Base-by-base conservation (phyloP, 768 basidiomycete genomes). In the Podaxis pistillaris region DNA sequence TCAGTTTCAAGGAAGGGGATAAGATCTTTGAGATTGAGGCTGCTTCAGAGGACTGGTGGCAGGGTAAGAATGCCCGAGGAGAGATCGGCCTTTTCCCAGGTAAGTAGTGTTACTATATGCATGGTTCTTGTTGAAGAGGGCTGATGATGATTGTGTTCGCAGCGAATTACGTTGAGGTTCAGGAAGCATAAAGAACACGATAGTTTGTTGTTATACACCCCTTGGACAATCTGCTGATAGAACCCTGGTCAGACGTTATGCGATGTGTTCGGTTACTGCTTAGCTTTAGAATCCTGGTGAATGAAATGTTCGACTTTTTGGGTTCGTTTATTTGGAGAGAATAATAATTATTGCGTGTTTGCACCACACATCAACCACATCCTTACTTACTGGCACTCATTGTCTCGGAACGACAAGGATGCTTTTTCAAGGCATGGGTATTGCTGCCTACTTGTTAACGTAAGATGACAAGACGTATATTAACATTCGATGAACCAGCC, bases 31-130 rank as follows among this genome's bases (percentile, higher is more conserved):
- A 89, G 60, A 91, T 97, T 58, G 91, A 93, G 69, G 86, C 88
- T 58, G 86, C 85, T 5, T 88, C 86, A 8, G 92, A 93, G n/a
- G 93, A 93, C 67, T 94, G 93, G 93, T 94, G 93, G 93, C 80
- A 87, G 65, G 92, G 93, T 2, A 83, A 75, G 68, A 83, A 84
- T 66, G 54, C 70, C 36, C 70, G 78, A 58, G 89, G 89, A 1
- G 75, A 83, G 41, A 69, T 78, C 54, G 92, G 91, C 22, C 76
- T 91, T 68, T 93, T 93, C 83, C 90, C 91, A 66, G 88, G 89
- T 91, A 66, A 47, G 84, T 75, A 33, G 33, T 33, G 33, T 33
- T 9, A 33, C 9, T 33, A 41, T 15, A 62, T 60, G 47, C 22
- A 44, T 58, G 36, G 2, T 24, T 49, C 49, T n/a, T 51, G 15